These are phyloP conservation scores for Suillus luteus DNA, from an alignment of 768 basidiomycete species.

Conservation along the genomic window DNA sequence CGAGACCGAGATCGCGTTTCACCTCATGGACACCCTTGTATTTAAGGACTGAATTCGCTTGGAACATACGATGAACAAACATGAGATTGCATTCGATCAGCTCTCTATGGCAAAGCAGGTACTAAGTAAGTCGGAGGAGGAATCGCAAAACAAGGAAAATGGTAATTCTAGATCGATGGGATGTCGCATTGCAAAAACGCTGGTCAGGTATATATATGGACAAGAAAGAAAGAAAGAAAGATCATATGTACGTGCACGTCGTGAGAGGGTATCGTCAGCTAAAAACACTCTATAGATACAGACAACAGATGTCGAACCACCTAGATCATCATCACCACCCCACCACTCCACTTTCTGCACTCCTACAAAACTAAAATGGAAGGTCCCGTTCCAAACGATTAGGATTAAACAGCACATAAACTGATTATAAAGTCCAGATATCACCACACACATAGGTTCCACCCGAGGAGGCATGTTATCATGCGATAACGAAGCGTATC, in stretches of 20 bases:
- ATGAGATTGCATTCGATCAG: background rate
- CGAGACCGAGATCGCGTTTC: background rate
- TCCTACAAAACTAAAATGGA: background rate
- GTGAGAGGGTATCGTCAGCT: conserved; percentile 11
- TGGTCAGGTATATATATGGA: conserved; percentile 6
- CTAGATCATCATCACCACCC: background rate
- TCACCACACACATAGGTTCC: conserved; percentile 13
- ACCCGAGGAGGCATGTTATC: conserved; percentile 11
- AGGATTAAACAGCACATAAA: conserved; percentile 36
- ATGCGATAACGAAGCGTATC: conserved; percentile 37
- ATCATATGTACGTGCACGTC: conserved; percentile 10
- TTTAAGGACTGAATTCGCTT: background rate
- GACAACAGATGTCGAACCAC: conserved; percentile 6
- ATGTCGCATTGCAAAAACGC: conserved; percentile 15
- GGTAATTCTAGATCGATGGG: conserved; percentile 26
- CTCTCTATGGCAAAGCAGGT: background rate
- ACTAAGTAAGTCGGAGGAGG: conserved; percentile 9
- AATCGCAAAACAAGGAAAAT: conserved; percentile 25
- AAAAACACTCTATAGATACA: conserved; percentile 14
- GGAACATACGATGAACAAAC: background rate
- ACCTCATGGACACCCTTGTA: background rate
- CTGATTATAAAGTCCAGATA: conserved; percentile 30
- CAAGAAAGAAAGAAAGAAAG: background rate
- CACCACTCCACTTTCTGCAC: background rate
- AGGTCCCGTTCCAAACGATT: conserved; percentile 21